Base-by-base conservation (phyloP, 23 red algal genomes). In the Cyanidiococcus yangmingshanensis region DNA sequence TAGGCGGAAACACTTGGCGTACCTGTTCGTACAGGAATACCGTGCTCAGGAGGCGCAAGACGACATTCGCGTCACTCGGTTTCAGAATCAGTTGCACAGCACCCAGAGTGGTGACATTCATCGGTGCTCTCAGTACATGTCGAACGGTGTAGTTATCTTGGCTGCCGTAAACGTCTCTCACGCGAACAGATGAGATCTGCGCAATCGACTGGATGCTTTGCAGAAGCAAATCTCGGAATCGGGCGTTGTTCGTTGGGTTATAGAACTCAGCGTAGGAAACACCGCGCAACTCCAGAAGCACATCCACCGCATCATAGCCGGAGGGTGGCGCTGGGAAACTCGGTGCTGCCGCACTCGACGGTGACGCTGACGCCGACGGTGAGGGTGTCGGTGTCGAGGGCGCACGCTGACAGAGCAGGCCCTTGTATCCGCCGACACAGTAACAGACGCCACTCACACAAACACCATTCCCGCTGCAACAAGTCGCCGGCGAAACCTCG, bases 251-350 rank as follows among this genome's bases (percentile, higher is more conserved):
- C 7, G 26, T 17, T 0, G 41, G 39, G 37, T 67, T 38, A 41
- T 81, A 59, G 59, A 81, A 81, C 39, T 71, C 38, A 29, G 37
- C 32, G 18, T 50, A 50, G 2, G 78, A 58, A 21, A 81, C 78
- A 17, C 78, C 78, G 39, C 58, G 58, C 38, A 81, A 36, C 37
- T 50, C 45, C 27, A 71, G 29, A 32, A 40, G 17, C 38, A 81
- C 31, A 81, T 81, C 50, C 1, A 81, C 38, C 15, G 78, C 78
- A 81, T 71, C 59, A 27, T 71, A 39, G 31, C 78, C 78, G 18
- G 37, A 39, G 21, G 59, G 36, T 0, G 78, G 78, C 36, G 78
- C 36, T 34, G 68, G 24, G 67, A 68, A 81, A n/a, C 59, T 71
- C 27, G 68, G 51, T 1, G 32, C 31, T 1, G 68, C 58, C 38